Conservation (phyloP, 345 rosid genomes). For the Eucalyptus decipiens region DNA sequence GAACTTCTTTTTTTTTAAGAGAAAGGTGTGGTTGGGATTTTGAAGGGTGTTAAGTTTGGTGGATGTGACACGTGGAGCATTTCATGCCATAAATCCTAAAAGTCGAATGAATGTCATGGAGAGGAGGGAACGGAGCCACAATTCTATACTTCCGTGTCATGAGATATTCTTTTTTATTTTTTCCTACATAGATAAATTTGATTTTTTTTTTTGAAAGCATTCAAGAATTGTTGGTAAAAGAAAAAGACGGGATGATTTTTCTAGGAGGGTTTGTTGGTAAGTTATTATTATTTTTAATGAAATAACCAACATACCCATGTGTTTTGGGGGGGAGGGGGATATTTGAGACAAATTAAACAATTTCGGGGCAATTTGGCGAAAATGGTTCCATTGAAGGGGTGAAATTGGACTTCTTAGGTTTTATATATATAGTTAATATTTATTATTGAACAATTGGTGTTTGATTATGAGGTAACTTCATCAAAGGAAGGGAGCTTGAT, state of each 20-base stretch:
- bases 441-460: too few relatives aligned
- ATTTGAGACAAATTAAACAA: too few relatives aligned
- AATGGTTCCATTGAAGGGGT: too few relatives aligned
- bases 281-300: background rate
- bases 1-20: background rate
- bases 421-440: too few relatives aligned
- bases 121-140: background rate
- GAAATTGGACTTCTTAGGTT: too few relatives aligned
- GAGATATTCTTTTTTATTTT: background rate
- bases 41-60: background rate
- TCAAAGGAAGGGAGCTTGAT: too few relatives aligned
- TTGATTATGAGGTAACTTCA: too few relatives aligned
- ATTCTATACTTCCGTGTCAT: background rate
- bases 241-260: background rate
- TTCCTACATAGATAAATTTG: background rate
- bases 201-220: background rate
- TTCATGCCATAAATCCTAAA: background rate
- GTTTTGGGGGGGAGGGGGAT: too few relatives aligned
- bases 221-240: background rate
- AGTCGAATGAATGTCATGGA: fast-evolving
- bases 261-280: background rate
- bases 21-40: background rate
- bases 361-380: too few relatives aligned
- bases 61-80: background rate
- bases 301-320: too few relatives aligned